These are phyloP conservation scores for Aphanoascus verrucosus DNA, from an alignment of 2,329 filamentous ascomycete genomes.

Conservation along the genomic window DNA sequence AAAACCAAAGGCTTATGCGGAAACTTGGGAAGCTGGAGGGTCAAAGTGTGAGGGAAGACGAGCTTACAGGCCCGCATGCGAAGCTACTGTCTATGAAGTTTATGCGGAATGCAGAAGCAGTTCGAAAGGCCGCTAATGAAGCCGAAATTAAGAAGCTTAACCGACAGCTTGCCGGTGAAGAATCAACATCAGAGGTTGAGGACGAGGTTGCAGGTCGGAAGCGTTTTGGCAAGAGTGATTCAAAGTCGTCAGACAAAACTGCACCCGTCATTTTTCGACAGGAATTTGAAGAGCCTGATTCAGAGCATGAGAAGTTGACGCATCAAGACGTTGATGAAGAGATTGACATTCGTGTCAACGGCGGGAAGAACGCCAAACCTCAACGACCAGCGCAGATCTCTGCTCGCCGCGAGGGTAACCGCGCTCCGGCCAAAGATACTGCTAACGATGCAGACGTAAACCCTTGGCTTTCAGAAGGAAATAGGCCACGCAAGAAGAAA, in stretches of 20 bases:
- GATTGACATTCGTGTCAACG: slow-evolving; percentile 28
- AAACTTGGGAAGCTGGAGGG: slow-evolving; percentile 40
- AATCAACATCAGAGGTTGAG: slow-evolving; percentile 45
- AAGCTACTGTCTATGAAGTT: slow-evolving; percentile 79
- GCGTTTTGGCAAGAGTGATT: slow-evolving; percentile 29
- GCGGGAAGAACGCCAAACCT: slow-evolving; percentile 12
- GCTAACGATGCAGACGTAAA: slow-evolving; percentile 21
- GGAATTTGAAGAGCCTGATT: slow-evolving; percentile 52
- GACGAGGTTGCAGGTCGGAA: slow-evolving; percentile 54
- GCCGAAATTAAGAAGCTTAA: slow-evolving; percentile 60
- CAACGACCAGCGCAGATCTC: background rate
- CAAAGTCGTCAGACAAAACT: slow-evolving; percentile 24
- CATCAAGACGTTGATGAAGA: slow-evolving; percentile 19
- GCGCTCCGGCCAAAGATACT: slow-evolving; percentile 10
- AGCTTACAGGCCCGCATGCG: slow-evolving; percentile 43
- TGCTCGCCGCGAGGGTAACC: background rate
- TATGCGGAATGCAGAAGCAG: slow-evolving; percentile 80
- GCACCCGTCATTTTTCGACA: slow-evolving; percentile 29
- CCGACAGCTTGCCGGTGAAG: slow-evolving; percentile 53
- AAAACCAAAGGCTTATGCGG: slow-evolving; percentile 28
- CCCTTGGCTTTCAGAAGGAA: slow-evolving; percentile 27
- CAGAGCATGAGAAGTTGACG: slow-evolving; percentile 34
- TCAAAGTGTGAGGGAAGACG: slow-evolving; percentile 29
- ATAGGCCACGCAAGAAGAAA: slow-evolving; percentile 17
- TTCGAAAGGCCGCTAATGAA: slow-evolving; percentile 68